Evolutionary conservation across 2,329 filamentous ascomycete genomes (phyloP).

Genomic region (Neobulgaria alba): DNA sequence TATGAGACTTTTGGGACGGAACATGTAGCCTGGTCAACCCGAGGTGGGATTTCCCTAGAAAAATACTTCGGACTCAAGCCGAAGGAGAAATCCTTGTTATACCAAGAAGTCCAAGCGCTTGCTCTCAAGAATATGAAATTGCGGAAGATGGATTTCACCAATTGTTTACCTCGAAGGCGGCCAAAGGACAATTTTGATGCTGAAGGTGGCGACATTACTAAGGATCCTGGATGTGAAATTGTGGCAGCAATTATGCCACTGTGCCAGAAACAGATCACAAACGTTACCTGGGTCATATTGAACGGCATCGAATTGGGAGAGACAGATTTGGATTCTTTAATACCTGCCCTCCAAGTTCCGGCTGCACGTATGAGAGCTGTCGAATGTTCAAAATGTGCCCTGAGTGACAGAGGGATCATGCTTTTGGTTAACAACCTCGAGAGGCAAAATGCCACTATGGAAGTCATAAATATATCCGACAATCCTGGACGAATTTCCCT

Average conservation of each 20-base stretch:
- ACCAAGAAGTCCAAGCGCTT: slow-evolving; percentile 60
- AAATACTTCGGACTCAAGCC: slow-evolving; percentile 28
- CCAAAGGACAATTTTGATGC: slow-evolving; percentile 33
- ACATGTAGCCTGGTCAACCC: slow-evolving; percentile 50
- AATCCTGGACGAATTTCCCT: slow-evolving; percentile 58
- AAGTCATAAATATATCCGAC: slow-evolving; percentile 58
- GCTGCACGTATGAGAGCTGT: slow-evolving; percentile 57
- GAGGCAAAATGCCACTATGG: slow-evolving; percentile 57
- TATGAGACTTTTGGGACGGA: slow-evolving; percentile 53
- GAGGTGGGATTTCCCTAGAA: slow-evolving; percentile 35
- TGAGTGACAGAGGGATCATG: slow-evolving; percentile 49
- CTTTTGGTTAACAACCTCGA: slow-evolving; percentile 56
- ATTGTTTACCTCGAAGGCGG: slow-evolving; percentile 48
- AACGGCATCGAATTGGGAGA: slow-evolving; percentile 64
- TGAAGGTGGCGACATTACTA: slow-evolving; percentile 39
- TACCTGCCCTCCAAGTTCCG: slow-evolving; percentile 59
- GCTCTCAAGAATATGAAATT: slow-evolving; percentile 57
- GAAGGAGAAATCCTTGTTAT: slow-evolving; percentile 42
- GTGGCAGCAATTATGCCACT: slow-evolving; percentile 61
- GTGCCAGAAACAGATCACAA: slow-evolving; percentile 57
- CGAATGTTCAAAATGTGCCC: slow-evolving; percentile 55
- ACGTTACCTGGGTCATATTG: slow-evolving; percentile 61
- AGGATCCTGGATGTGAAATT: slow-evolving; percentile 59
- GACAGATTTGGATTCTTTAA: slow-evolving; percentile 56
- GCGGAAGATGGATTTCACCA: slow-evolving; percentile 56